Evolutionary conservation across 441 rosid genomes (phyloP).

Genomic region (Populus hybrid): DNA sequence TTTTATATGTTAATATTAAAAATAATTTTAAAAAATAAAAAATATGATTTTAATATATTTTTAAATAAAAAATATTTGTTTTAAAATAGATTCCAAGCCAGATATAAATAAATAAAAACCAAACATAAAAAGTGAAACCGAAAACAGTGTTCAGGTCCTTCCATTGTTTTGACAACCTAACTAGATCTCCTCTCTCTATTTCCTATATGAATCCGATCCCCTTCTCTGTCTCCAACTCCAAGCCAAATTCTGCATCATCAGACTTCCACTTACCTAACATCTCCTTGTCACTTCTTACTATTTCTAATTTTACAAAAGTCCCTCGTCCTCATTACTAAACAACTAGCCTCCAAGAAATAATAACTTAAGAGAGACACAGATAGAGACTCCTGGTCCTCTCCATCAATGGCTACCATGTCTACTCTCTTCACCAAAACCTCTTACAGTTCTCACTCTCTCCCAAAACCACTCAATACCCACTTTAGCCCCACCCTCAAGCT

Average conservation of each 20-base stretch:
- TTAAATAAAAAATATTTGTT: too few relatives aligned
- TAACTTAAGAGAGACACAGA: neutral
- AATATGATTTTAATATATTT: too few relatives aligned
- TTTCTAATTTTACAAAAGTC: neutral
- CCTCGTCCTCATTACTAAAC: constrained; percentile 8
- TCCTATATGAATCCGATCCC: neutral
- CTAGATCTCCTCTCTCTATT: neutral
- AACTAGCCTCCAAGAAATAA: neutral
- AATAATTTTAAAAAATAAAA: too few relatives aligned
- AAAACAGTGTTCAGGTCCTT: constrained; percentile 49
- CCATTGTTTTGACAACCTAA: neutral
- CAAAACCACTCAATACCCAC: constrained; percentile 39
- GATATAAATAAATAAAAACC: neutral
- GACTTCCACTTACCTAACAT: too few relatives aligned
- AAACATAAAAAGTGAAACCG: neutral
- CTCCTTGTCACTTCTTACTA: neutral
- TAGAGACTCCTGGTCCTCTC: neutral
- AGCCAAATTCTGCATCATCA: neutral
- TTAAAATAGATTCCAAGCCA: too few relatives aligned
- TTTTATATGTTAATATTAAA: too few relatives aligned
- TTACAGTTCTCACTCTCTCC: constrained; percentile 29
- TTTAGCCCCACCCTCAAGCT: constrained; percentile 35
- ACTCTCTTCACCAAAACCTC: constrained; percentile 34
- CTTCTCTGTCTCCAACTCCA: neutral
- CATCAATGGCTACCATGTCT: constrained; percentile 68